phyloP scores from a whole-genome alignment of 768 basidiomycete species.

The Tulasnella sp. region DNA sequence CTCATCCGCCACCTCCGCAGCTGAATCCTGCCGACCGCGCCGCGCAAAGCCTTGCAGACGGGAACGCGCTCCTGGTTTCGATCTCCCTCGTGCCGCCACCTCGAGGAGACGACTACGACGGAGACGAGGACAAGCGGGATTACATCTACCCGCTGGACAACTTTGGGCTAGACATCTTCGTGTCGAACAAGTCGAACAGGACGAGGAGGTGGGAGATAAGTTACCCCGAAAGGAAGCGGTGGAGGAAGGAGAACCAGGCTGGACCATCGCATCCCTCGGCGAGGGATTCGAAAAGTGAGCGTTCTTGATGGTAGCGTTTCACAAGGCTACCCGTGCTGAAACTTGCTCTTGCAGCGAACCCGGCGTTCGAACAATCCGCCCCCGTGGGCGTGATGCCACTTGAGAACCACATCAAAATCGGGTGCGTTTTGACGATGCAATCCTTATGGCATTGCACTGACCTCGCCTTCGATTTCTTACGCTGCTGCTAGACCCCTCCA shows the following conservation, averaged over 20 bases:
- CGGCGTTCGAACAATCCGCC: not conserved
- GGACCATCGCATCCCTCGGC: not conserved
- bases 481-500: conserved; percentile 61
- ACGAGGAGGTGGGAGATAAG: conserved; percentile 77
- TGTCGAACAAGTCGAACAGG: conserved; percentile 77
- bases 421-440: conserved; percentile 52
- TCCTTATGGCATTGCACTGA: too few species aligned
- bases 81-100: conserved; percentile 54
- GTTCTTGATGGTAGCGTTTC: not conserved
- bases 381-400: conserved; percentile 69
- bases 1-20: conserved; percentile 13
- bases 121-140: conserved; percentile 43
- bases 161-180: conserved; percentile 84
- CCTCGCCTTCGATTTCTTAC: too few species aligned
- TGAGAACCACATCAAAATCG: conserved; percentile 77
- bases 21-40: not conserved
- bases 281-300: conserved; percentile 15
- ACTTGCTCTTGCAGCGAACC: not conserved
- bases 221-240: conserved; percentile 52
- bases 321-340: not conserved
- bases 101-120: not conserved
- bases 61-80: conserved; percentile 59
- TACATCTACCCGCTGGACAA: conserved; percentile 70
- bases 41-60: not conserved
- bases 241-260: conserved; percentile 21